A percentile compares a stretch with the other conserved stretches of the same genome.
Evolutionary conservation across 139 green algal genomes (phyloP).

Genomic region (Closterium sp.): DNA sequence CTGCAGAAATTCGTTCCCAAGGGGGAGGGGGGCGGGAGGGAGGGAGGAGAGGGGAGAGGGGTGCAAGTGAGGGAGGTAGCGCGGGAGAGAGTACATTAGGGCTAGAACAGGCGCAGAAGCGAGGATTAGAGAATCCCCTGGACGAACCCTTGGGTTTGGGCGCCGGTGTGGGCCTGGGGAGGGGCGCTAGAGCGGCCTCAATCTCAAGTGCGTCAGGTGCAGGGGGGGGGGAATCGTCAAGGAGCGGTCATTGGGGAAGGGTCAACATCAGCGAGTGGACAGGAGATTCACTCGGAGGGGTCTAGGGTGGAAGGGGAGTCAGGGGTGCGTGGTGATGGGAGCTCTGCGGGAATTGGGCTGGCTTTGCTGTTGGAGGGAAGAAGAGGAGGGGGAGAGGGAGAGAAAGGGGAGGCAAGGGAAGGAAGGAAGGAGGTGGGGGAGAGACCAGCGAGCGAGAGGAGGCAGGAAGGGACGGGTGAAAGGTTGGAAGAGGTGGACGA

Average conservation of each 20-base stretch:
- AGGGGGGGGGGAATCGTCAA: neutral
- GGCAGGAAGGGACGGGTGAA: too few species aligned
- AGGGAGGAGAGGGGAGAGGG: neutral
- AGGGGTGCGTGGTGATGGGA: neutral
- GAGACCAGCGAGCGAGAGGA: neutral
- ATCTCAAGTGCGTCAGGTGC: neutral
- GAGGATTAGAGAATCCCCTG: neutral
- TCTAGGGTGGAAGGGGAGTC: neutral
- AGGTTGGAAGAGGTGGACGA: too few species aligned
- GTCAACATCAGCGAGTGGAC: neutral
- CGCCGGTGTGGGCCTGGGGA: neutral
- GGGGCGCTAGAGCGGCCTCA: neutral
- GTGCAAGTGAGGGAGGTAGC: neutral
- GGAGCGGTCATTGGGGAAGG: neutral
- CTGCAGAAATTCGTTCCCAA: neutral
- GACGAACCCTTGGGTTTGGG: neutral
- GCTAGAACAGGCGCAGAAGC: neutral
- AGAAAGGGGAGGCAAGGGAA: neutral
- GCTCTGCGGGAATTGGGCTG: neutral
- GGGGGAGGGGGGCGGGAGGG: neutral
- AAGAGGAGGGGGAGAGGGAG: neutral
- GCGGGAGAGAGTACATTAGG: neutral
- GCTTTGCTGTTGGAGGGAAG: neutral
- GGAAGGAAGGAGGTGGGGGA: neutral
- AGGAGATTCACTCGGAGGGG: neutral